Evolutionary conservation across 1,284 basidiomycete genomes (phyloP), one percentile per base, ranked within the genome.

Genomic region (Apiotrichum sp.): DNA sequence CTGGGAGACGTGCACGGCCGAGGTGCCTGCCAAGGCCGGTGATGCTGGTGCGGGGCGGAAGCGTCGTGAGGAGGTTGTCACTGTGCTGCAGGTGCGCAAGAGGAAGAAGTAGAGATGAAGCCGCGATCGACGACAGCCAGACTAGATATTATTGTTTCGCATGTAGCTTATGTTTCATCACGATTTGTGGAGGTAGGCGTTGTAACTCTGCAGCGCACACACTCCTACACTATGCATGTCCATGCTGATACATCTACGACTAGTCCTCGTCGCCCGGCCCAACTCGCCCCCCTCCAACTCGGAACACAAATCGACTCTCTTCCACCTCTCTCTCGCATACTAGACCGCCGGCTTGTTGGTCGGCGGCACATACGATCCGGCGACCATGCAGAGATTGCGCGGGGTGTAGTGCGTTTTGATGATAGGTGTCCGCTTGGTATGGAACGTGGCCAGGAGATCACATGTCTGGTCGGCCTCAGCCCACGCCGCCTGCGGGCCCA

Each of bases 381-480:
- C 88, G 22, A 88, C 89, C 59, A 98, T 78, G 74, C 91, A 95
- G 40, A 98, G 80, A 75, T 98, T 98, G 33, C 95, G 83, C 29
- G 91, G 85, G 7, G 95, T 98, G 68, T 98, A 95, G 65, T 96
- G 90, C 10, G 95, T 86, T 68, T 93, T 87, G 47, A 85, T 83
- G 61, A 98, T 84, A 0, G 95, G 92, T 40, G 96, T 98, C 57
- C 91, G 83, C 78, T 98, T 98, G 31, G 96, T 98, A 4, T 88
- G 87, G 74, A 93, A 95, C 0, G 93, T 95, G 1, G 88, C 82
- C 2, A 98, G 77, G 47, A 97, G 80, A 74, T 98, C 95, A n/a
- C 82, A 80, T 66, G 63, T 72, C 59, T 63, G 64, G 51, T 59
- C 66, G 61, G 57, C 53, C 49, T 68, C 62, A 16, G 66, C 64